A percentile compares a stretch with the other conserved stretches of the same genome.
Conservation (phyloP, 768 basidiomycete species). For the Suillus occidentalis region DNA sequence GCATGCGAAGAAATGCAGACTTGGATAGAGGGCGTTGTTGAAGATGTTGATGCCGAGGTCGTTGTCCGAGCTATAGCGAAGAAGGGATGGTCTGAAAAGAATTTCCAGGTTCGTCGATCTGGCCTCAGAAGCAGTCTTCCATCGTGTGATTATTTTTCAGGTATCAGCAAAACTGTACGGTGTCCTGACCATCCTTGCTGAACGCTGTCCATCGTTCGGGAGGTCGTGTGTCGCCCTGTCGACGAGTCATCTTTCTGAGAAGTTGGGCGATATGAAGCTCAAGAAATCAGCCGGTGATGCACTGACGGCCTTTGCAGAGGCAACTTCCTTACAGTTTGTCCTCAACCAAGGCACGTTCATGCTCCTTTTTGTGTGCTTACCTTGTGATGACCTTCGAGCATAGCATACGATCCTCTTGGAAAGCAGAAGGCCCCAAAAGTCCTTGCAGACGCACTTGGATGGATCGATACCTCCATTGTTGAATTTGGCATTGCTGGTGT, state of each 20-base stretch:
- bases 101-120: conserved; percentile 75
- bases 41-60: conserved; percentile 81
- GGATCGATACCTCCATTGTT: conserved; percentile 81
- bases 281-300: conserved; percentile 96
- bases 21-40: conserved; percentile 75
- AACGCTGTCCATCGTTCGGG: conserved; percentile 80
- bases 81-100: conserved; percentile 98
- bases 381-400: conserved; percentile 15
- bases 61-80: conserved; percentile 84
- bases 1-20: conserved; percentile 81
- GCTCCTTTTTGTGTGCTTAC: conserved; percentile 8
- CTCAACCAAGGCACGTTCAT: conserved; percentile 75
- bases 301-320: conserved; percentile 82
- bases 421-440: conserved; percentile 99
- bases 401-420: conserved; percentile 89
- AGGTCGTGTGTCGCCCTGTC: conserved; percentile 81
- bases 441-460: conserved; percentile 83
- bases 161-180: conserved; percentile 90
- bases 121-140: background rate
- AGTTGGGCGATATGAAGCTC: conserved; percentile 93
- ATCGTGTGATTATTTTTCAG: conserved; percentile 39
- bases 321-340: conserved; percentile 92
- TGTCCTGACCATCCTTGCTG: conserved; percentile 70
- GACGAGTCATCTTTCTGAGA: conserved; percentile 83
- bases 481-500: conserved; percentile 94